Base-by-base conservation (phyloP, 257 asterid species). In the Ajuga chamaepitys region DNA sequence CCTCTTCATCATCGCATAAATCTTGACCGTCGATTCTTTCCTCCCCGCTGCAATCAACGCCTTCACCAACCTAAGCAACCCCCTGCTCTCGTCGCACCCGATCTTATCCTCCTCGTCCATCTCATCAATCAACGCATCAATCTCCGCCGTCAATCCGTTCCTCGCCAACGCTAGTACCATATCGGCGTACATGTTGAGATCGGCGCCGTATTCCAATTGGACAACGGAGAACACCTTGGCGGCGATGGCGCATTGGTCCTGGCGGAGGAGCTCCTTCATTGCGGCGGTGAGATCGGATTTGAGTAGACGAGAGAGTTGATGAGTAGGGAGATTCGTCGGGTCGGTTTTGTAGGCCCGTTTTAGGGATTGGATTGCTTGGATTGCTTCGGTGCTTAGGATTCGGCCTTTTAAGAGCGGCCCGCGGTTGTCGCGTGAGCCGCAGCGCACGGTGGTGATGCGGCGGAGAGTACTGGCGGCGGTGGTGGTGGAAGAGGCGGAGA, bases 211-310 rank as follows among this genome's bases (percentile, higher is more conserved):
- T 44, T 92, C 97, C 2, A 85, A 69, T 40, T 77, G 89, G 69
- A 92, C 63, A 70, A 75, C 66, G 67, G 86, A 79, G 83, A 89
- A 89, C 24, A 84, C 95, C 52, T 24, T 66, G 65, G 77, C 76
- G 40, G 97, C 97, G 50, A 92, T 53, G 64, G 83, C 62, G 75
- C 80, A 70, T 10, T 85, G 91, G 48, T 85, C 91, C 80, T 89
- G 98, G n/a, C 98, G 91, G 44, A 85, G 83, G 62, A 93, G 96
- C 78, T 93, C 97, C 66, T 78, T 84, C 81, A 76, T 70, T 28
- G 98, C 80, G 20, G 98, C 88, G 60, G 79, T 67, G 75, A 92
- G 96, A 78, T 92, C 98, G 70, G 95, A 41, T 69, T 92, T 92
- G 68, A 92, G 46, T 59, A 92, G 95, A 51, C 98, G 97, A 37